Evolutionary conservation across 495 filamentous ascomycete species (phyloP).

Genomic region (Emericellopsis terricola): DNA sequence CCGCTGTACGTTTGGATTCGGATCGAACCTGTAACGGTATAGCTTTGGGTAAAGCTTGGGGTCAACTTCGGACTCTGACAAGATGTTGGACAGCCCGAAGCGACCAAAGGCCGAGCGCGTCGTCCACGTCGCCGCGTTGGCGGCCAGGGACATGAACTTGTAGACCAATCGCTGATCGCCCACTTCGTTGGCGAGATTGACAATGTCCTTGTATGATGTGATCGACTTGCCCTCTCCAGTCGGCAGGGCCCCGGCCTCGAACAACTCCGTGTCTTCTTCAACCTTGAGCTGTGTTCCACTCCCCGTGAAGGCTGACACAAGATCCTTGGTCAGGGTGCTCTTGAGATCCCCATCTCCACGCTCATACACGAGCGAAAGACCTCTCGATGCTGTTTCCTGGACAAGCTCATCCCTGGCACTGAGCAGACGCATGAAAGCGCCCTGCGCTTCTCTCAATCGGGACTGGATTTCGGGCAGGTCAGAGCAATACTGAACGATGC

Average conservation of each 20-base stretch:
- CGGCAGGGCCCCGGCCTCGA: conserved; percentile 81
- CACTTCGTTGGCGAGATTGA: conserved; percentile 81
- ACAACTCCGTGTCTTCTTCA: conserved; percentile 74
- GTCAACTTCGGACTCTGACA: conserved; percentile 77
- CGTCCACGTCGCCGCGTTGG: conserved; percentile 89
- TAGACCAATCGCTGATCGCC: conserved; percentile 90
- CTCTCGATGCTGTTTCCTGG: conserved; percentile 85
- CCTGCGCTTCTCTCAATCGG: conserved; percentile 61
- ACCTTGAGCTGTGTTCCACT: conserved; percentile 57
- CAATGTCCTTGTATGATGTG: conserved; percentile 90
- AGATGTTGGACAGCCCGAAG: conserved; percentile 78
- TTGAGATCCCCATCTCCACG: conserved; percentile 67
- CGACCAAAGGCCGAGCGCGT: conserved; percentile 86
- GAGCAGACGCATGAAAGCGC: conserved; percentile 72
- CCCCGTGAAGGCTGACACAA: conserved; percentile 76
- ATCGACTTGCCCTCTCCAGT: conserved; percentile 80
- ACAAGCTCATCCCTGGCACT: conserved; percentile 81
- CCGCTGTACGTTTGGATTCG: conserved; percentile 74
- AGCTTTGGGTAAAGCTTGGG: conserved; percentile 90
- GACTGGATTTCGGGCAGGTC: conserved; percentile 50
- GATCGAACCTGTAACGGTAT: conserved; percentile 87
- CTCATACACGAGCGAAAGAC: conserved; percentile 79
- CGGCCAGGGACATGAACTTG: conserved; percentile 89
- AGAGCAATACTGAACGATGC: conserved; percentile 81
- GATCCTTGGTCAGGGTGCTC: conserved; percentile 65